Evolutionary conservation across 768 basidiomycete genomes (phyloP).

Genomic region (Lentinula lateritia): DNA sequence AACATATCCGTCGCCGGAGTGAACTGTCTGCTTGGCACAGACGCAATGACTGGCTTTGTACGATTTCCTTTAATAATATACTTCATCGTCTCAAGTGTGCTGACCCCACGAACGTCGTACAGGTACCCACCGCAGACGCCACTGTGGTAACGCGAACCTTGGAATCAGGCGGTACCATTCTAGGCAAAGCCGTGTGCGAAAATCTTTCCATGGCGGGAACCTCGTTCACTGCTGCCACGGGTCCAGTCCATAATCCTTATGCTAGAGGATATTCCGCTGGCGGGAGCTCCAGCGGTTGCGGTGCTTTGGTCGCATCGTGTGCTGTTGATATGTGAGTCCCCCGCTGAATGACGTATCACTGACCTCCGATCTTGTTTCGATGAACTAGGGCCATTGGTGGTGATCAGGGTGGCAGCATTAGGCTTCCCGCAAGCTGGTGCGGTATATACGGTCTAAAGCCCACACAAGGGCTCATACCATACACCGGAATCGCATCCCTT

Average conservation of each 20-base stretch:
- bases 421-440: constrained; percentile 3
- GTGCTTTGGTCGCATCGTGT: background rate
- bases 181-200: constrained; percentile 5
- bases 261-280: constrained; percentile 1
- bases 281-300: constrained; percentile 2
- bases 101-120: background rate
- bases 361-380: no score
- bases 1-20: constrained; percentile 2
- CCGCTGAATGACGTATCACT: background rate
- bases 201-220: constrained; percentile 2
- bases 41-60: background rate
- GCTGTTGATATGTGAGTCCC: background rate
- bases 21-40: constrained; percentile 1
- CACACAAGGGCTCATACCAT: constrained; percentile 2
- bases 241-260: constrained; percentile 4
- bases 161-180: background rate
- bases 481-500: constrained; percentile 5
- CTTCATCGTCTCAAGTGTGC: background rate
- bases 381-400: constrained; percentile 2
- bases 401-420: constrained; percentile 5
- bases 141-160: constrained; percentile 2
- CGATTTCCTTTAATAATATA: background rate
- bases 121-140: constrained; percentile 3
- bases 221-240: constrained; percentile 3
- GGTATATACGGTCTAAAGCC: constrained; percentile 2